Conservation (phyloP, 768 basidiomycete genomes). For the Tulasnella sp. region DNA sequence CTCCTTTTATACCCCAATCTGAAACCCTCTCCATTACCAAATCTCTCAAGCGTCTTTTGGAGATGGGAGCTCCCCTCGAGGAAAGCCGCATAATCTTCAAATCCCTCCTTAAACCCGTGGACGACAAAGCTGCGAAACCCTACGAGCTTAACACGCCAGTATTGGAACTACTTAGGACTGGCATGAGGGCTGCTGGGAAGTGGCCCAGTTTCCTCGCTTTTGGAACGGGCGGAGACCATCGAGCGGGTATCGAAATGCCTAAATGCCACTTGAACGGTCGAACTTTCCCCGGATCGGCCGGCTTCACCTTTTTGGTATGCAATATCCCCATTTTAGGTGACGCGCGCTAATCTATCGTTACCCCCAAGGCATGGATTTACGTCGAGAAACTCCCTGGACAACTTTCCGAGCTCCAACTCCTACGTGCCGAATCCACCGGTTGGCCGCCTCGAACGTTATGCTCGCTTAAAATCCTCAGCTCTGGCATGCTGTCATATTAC, state of each 20-base stretch:
- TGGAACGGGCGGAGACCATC: conserved; percentile 58
- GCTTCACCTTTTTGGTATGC: conserved; percentile 70
- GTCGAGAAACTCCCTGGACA: conserved; percentile 50
- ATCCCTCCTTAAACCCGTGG: conserved; percentile 37
- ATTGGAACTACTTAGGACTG: conserved; percentile 68
- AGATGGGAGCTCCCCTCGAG: conserved; percentile 69
- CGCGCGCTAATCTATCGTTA: not conserved
- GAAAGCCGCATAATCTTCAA: conserved; percentile 71
- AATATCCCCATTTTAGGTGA: too few relatives aligned
- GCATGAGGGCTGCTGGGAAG: conserved; percentile 60
- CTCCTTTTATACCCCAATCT: not conserved
- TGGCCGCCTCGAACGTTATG: conserved; percentile 27
- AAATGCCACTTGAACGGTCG: conserved; percentile 44
- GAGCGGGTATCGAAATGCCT: conserved; percentile 49
- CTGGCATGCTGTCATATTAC: conserved; percentile 33
- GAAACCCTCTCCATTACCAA: conserved; percentile 49
- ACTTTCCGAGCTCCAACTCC: conserved; percentile 38
- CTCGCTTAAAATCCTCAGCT: conserved; percentile 32
- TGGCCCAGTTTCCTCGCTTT: conserved; percentile 82
- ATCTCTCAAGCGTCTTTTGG: conserved; percentile 67
- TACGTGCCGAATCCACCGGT: conserved; percentile 23
- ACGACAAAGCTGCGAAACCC: not conserved
- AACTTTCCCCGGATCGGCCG: conserved; percentile 57
- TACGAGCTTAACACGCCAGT: conserved; percentile 42
- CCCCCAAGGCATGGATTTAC: conserved; percentile 55